Conservation (phyloP, 2,329 filamentous ascomycete species). For the Xylariaceae sp. region DNA sequence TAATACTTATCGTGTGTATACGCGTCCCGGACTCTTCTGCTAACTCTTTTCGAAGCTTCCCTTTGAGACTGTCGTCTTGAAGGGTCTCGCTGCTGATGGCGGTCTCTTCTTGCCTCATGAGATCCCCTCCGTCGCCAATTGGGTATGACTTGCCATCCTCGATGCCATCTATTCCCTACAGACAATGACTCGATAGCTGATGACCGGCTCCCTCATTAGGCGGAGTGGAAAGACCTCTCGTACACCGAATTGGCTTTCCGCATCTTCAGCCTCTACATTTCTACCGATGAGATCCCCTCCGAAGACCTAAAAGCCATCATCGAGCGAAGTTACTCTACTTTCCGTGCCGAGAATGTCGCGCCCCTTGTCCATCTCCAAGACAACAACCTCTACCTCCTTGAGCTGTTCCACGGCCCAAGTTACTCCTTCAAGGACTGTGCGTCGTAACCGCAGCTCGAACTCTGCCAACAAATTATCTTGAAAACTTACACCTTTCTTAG, state of each 20-base stretch:
- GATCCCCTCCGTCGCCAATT: constrained; percentile 54
- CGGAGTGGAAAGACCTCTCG: constrained; percentile 70
- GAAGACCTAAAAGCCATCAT: constrained; percentile 80
- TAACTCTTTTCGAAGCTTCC: constrained; percentile 54
- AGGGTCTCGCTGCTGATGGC: constrained; percentile 79
- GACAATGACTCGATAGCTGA: not conserved
- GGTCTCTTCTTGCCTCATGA: constrained; percentile 86
- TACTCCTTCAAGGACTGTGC: constrained; percentile 89
- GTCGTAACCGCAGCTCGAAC: not conserved
- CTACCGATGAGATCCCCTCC: constrained; percentile 71
- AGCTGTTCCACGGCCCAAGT: constrained; percentile 93
- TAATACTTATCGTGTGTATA: not conserved
- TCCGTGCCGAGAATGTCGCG: constrained; percentile 72
- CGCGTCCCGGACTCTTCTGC: not conserved
- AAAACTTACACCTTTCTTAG: constrained; percentile 10
- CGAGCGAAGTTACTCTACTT: constrained; percentile 79
- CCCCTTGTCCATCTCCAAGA: constrained; percentile 73
- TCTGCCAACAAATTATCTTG: not conserved
- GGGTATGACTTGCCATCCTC: constrained; percentile 27
- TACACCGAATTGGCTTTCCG: constrained; percentile 79
- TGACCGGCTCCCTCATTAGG: constrained; percentile 30
- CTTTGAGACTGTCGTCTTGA: constrained; percentile 86
- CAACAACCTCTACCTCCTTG: constrained; percentile 77
- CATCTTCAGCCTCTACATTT: constrained; percentile 85
- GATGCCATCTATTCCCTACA: not conserved